Conservation (phyloP, 257 asterid species). For the Nicotiana noctiflora region DNA sequence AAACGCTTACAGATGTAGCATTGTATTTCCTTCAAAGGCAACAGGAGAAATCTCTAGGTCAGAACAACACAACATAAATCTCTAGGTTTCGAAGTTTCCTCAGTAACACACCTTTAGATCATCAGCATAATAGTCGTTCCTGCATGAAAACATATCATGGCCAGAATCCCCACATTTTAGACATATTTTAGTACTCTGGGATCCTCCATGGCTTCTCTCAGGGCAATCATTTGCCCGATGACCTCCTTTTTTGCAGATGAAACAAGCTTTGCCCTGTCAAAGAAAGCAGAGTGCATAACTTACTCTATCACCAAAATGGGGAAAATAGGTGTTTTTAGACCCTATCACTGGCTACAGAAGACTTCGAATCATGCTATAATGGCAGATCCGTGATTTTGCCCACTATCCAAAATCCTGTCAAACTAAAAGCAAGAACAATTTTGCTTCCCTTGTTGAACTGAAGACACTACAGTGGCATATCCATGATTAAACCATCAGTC, state of each 20-base stretch:
- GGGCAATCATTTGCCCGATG: conserved; percentile 95
- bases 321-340: not conserved
- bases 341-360: not conserved
- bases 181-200: conserved; percentile 49
- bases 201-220: conserved; percentile 33
- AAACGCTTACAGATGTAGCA: conserved; percentile 64
- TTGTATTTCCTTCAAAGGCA: conserved; percentile 47
- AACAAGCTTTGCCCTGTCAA: conserved; percentile 72
- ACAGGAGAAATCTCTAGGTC: not conserved
- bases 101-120: conserved; percentile 54
- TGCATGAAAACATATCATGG: conserved; percentile 80
- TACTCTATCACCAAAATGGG: not conserved
- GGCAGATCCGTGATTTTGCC: not conserved
- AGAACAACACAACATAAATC: not conserved
- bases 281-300: conserved; percentile 10
- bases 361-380: not conserved
- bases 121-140: conserved; percentile 50
- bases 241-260: conserved; percentile 74
- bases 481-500: not conserved
- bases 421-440: not conserved
- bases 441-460: not conserved
- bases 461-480: not conserved
- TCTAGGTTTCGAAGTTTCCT: not conserved
- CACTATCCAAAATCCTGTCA: conserved; percentile 1
- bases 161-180: conserved; percentile 79